Conservation (phyloP, 2,329 filamentous ascomycete species). For the Aureobasidium sp. region DNA sequence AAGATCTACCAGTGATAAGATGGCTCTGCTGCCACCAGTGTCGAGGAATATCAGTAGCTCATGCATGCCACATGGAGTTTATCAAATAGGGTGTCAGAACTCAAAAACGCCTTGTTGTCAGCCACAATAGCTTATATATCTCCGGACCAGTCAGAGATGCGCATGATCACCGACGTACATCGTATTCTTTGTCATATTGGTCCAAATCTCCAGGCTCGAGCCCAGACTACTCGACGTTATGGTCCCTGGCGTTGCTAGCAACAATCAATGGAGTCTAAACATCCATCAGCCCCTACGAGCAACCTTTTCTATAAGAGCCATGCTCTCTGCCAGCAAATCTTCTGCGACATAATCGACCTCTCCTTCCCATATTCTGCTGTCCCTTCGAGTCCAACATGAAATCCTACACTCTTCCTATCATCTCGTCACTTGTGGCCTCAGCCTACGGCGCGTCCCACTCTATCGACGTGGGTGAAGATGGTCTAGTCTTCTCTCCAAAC, state of each 20-base stretch:
- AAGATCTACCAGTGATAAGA: too few species aligned
- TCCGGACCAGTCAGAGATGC: background rate
- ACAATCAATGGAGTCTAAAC: background rate
- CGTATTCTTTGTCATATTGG: background rate
- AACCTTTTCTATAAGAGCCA: background rate
- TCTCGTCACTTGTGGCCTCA: background rate
- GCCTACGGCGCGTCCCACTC: background rate
- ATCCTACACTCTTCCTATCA: background rate
- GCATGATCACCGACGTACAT: background rate
- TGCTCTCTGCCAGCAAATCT: too few species aligned
- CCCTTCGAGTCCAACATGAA: background rate
- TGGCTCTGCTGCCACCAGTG: too few species aligned
- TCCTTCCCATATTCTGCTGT: too few species aligned
- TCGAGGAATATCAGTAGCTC: too few species aligned
- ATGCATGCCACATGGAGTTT: too few species aligned
- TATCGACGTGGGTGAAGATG: slow-evolving; percentile 20
- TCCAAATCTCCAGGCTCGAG: too few species aligned
- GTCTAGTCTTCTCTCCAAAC: slow-evolving; percentile 18
- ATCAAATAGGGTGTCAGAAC: too few species aligned
- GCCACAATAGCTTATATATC: background rate
- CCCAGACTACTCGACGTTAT: background rate
- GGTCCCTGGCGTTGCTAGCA: background rate
- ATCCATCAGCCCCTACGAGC: too few species aligned
- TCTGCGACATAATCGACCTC: too few species aligned
- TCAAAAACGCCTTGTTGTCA: background rate